Conservation (phyloP, 2,329 filamentous ascomycete species). For the Seiridium cupressi region DNA sequence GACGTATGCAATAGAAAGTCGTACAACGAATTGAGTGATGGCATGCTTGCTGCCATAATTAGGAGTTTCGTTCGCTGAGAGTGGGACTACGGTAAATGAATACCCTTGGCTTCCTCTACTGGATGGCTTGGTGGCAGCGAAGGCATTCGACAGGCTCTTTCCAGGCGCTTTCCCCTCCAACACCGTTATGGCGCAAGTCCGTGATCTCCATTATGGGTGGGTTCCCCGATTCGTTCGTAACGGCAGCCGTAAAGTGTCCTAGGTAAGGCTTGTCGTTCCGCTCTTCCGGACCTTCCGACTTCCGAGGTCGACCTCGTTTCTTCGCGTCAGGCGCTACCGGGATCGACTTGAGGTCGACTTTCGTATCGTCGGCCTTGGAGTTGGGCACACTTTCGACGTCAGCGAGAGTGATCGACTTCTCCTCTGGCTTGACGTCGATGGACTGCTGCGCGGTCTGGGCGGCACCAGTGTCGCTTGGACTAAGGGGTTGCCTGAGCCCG, state of each 20-base stretch:
- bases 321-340: slow-evolving; percentile 27
- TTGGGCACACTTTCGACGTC: slow-evolving; percentile 25
- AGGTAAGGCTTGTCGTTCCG: slow-evolving; percentile 44
- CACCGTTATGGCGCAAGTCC: slow-evolving; percentile 47
- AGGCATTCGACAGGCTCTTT: slow-evolving; percentile 50
- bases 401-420: slow-evolving; percentile 30
- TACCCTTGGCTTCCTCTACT: slow-evolving; percentile 20
- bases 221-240: slow-evolving; percentile 42
- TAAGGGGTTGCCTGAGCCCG: slow-evolving; percentile 42
- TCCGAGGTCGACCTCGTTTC: slow-evolving; percentile 34
- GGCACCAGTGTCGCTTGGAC: slow-evolving; percentile 48
- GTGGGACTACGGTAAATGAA: not conserved
- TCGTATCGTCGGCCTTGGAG: slow-evolving; percentile 18
- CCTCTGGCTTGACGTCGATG: slow-evolving; percentile 50
- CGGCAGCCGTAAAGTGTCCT: slow-evolving; percentile 48
- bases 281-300: slow-evolving; percentile 32
- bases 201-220: slow-evolving; percentile 50
- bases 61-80: too few species aligned
- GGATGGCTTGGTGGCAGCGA: slow-evolving; percentile 45
- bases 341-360: slow-evolving; percentile 32
- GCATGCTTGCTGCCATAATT: too few species aligned
- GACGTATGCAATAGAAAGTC: too few species aligned
- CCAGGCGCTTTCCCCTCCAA: slow-evolving; percentile 52
- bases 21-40: too few species aligned
- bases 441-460: slow-evolving; percentile 48